Evolutionary conservation across 306 rosid genomes (phyloP).

Genomic region (Crotalaria pallida): DNA sequence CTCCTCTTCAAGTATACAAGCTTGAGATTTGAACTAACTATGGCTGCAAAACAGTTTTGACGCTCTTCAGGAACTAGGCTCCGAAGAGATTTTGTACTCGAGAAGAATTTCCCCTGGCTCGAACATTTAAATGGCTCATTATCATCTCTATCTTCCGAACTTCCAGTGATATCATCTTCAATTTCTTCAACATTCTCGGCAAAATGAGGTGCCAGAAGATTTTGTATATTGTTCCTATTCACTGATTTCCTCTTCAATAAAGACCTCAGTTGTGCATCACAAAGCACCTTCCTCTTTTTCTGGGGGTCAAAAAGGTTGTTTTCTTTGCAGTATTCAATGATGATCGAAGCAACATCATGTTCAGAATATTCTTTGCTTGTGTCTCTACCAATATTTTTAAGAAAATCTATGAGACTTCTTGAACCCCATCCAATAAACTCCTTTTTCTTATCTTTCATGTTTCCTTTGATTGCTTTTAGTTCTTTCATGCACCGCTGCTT

Average conservation of each 20-base stretch:
- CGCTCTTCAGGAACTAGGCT: conserved; percentile 22
- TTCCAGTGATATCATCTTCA: conserved; percentile 32
- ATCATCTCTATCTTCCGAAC: conserved; percentile 39
- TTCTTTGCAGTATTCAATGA: conserved; percentile 51
- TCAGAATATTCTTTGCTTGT: conserved; percentile 41
- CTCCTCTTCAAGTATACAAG: conserved; percentile 70
- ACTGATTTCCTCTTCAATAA: conserved; percentile 53
- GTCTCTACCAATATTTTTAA: conserved; percentile 42
- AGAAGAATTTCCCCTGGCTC: conserved; percentile 26
- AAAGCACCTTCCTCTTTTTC: conserved; percentile 52
- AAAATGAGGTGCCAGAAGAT: conserved; percentile 55
- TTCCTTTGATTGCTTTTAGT: conserved; percentile 27
- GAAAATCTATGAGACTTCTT: conserved; percentile 52
- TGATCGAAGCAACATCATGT: conserved; percentile 50
- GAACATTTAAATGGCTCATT: conserved; percentile 12
- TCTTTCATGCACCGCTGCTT: conserved; percentile 29
- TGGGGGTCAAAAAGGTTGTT: conserved; percentile 54
- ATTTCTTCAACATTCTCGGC: conserved; percentile 46
- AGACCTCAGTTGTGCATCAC: conserved; percentile 45
- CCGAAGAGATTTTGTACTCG: conserved; percentile 21
- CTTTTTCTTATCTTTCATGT: conserved; percentile 35
- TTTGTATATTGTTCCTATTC: conserved; percentile 39
- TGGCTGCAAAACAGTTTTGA: conserved; percentile 49
- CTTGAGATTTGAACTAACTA: conserved; percentile 50
- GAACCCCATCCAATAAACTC: conserved; percentile 79